Conservation (phyloP, 768 basidiomycete species). For the Amanita rubescens region DNA sequence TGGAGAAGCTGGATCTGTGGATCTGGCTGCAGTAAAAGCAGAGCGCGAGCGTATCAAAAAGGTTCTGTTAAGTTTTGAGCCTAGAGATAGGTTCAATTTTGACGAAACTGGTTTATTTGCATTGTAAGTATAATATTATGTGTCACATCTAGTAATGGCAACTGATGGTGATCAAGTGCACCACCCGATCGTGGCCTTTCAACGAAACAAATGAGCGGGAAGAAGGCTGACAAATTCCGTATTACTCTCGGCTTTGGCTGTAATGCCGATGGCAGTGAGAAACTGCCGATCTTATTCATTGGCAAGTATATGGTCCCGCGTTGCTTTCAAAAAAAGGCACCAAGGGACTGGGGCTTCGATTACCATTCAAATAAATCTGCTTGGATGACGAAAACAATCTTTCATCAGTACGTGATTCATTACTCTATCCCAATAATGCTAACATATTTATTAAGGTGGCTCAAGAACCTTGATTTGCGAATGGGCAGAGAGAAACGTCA, state of each 20-base stretch:
- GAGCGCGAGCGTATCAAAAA: conserved; percentile 13
- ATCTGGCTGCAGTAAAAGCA: conserved; percentile 13
- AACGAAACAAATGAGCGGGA: conserved; percentile 23
- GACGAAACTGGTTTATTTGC: conserved; percentile 17
- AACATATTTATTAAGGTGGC: conserved; percentile 9
- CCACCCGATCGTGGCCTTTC: conserved; percentile 25
- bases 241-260: conserved; percentile 20
- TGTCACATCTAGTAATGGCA: neutral
- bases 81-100: conserved; percentile 19
- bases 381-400: conserved; percentile 31
- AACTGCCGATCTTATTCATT: conserved; percentile 4
- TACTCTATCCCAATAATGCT: conserved; percentile 14
- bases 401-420: conserved; percentile 21
- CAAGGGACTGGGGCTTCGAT: conserved; percentile 22
- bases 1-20: conserved; percentile 23
- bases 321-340: conserved; percentile 22
- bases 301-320: no score
- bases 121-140: conserved; percentile 3
- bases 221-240: conserved; percentile 24
- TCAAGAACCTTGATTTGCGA: conserved; percentile 11
- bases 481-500: conserved; percentile 15
- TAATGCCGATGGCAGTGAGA: conserved; percentile 26
- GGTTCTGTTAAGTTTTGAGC: conserved; percentile 14
- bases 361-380: conserved; percentile 30
- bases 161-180: conserved; percentile 3